These are phyloP conservation scores for Bipolaris bicolor DNA, from an alignment of 2,329 filamentous ascomycete genomes.

Conservation along the genomic window DNA sequence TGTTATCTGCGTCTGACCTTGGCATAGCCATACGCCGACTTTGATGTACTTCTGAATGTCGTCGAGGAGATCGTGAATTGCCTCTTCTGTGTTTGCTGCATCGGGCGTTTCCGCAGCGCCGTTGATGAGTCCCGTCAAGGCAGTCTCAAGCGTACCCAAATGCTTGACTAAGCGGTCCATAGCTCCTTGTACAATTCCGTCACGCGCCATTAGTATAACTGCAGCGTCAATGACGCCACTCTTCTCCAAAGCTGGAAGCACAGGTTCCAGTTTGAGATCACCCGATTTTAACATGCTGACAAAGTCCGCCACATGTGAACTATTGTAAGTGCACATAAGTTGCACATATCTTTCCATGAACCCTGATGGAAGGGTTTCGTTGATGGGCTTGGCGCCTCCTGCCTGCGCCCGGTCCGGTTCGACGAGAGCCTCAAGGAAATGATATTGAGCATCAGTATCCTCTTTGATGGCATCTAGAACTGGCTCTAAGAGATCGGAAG, in stretches of 20 bases:
- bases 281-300: constrained; percentile 76
- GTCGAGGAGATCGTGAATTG: constrained; percentile 74
- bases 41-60: constrained; percentile 87
- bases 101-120: constrained; percentile 64
- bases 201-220: constrained; percentile 85
- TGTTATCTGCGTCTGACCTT: constrained; percentile 74
- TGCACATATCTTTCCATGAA: constrained; percentile 86
- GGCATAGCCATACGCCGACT: constrained; percentile 95
- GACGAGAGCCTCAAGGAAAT: constrained; percentile 77
- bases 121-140: constrained; percentile 75
- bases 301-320: constrained; percentile 83
- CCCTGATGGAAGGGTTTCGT: constrained; percentile 53
- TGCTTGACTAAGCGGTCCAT: constrained; percentile 87
- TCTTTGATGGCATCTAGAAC: constrained; percentile 68
- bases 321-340: constrained; percentile 87
- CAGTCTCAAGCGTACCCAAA: constrained; percentile 77
- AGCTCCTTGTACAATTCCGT: constrained; percentile 80
- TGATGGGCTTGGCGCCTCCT: constrained; percentile 11
- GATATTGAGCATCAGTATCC: constrained; percentile 70
- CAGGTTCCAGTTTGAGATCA: constrained; percentile 76
- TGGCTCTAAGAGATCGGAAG: constrained; percentile 68
- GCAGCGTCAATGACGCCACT: constrained; percentile 91
- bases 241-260: constrained; percentile 87
- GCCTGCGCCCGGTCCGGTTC: constrained; percentile 60
- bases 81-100: constrained; percentile 64